Base-by-base conservation (phyloP, 164 flowering plant genomes). In the Chimonanthus salicifolius region DNA sequence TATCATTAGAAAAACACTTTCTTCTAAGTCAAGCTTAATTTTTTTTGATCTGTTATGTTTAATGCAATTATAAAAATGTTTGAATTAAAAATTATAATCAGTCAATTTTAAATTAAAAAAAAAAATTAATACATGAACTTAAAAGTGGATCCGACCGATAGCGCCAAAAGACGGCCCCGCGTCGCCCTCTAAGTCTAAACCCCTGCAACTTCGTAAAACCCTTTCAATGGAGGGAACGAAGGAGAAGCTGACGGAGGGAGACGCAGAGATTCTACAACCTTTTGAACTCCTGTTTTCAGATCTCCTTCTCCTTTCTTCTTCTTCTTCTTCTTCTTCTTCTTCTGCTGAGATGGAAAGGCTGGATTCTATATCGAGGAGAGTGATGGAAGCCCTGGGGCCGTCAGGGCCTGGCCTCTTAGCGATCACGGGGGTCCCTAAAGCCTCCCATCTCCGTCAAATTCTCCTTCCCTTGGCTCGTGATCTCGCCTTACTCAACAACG, bases 311-410 rank as follows among this genome's bases (percentile, higher is more conserved):
- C 47, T 86, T 5, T 80, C 89, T 64, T 58, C 72, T 1, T 15
- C 7, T 51, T 80, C 89, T 64, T 58, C 72, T 1, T 15, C 7
- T 51, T 47, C 81, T 6, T 47, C 80, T 15, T 77, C 76, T 13
- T 70, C 20, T 47, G 47, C 48, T 2, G 54, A 66, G 11, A 75
- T 73, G 11, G 88, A 88, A 62, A 81, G 85, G 69, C 83, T 86
- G 10, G 80, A 85, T n/a, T 74, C 79, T 20, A 75, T 88, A n/a
- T 74, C 84, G 15, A 73, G 58, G 64, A 64, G 66, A 11, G 67
- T 92, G 49, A 78, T 89, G 88, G 84, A 91, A 83, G 78, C 84
- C 83, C 88, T 94, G 71, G 98, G 98, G 50, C 97, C 92, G 45
- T 54, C 72, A 3, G 98, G 98, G 7, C 94, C 92, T 4, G 98